Conservation (phyloP, 164 flowering plant genomes). For the Magnolia changhungtana region DNA sequence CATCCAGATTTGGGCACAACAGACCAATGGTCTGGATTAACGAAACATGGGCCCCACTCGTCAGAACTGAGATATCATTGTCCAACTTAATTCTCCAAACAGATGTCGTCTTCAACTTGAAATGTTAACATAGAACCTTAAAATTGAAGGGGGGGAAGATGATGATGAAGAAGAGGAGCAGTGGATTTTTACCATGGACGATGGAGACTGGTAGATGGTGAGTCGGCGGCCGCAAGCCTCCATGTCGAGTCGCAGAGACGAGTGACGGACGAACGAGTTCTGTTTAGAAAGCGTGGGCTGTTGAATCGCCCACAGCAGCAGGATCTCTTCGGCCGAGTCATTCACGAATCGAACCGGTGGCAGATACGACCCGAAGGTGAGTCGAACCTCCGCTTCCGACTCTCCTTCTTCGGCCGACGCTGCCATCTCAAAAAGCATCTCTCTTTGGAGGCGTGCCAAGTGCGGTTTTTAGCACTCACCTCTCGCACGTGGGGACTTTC, state of each 20-base stretch:
- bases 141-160: neutral
- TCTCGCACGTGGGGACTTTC: neutral
- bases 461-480: neutral
- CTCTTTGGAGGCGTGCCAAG: neutral
- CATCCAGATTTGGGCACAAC: too few species aligned
- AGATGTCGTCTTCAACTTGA: neutral
- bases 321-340: conserved; percentile 65
- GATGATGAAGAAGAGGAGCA: neutral
- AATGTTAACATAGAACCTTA: neutral
- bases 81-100: neutral
- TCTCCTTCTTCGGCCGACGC: conserved; percentile 21
- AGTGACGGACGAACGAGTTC: conserved; percentile 73
- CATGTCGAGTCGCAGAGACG: conserved; percentile 59
- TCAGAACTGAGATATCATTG: too few species aligned
- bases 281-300: conserved; percentile 64
- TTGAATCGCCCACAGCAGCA: conserved; percentile 81
- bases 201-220: conserved; percentile 79
- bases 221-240: conserved; percentile 84
- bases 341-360: conserved; percentile 40
- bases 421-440: neutral
- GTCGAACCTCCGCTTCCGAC: conserved; percentile 21
- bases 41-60: too few species aligned
- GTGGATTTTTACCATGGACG: conserved; percentile 49
- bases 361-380: conserved; percentile 43
- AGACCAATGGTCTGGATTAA: too few species aligned